Evolutionary conservation across 2,329 filamentous ascomycete species (phyloP).

Genomic region (Graphilbum ipis-grandicollis): DNA sequence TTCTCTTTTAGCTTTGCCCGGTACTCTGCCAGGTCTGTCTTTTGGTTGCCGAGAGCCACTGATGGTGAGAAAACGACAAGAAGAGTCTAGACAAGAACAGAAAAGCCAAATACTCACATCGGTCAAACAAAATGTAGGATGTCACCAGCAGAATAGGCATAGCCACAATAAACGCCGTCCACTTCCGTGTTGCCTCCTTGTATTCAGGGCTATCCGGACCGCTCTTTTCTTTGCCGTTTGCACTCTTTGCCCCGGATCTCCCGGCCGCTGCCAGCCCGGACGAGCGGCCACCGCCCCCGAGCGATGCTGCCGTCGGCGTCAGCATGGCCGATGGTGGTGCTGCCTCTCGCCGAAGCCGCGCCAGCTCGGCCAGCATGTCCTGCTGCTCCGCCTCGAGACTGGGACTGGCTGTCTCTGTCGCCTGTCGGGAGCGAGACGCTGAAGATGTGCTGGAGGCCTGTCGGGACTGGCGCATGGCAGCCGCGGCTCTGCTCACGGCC

Average conservation of each 20-base stretch:
- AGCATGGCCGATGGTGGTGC: slow-evolving; percentile 1
- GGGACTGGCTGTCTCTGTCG: background rate
- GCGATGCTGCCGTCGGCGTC: background rate
- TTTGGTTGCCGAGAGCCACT: slow-evolving; percentile 8
- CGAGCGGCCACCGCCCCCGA: background rate
- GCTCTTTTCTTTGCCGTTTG: too few species aligned
- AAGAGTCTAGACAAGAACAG: background rate
- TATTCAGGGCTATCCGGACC: slow-evolving; percentile 20
- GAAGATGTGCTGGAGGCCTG: too few species aligned
- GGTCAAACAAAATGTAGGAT: slow-evolving; percentile 34
- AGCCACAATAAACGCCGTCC: slow-evolving; percentile 29
- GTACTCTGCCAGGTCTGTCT: slow-evolving; percentile 6
- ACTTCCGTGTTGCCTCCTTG: slow-evolving; percentile 25
- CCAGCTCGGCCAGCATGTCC: slow-evolving; percentile 8
- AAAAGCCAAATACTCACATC: slow-evolving; percentile 19
- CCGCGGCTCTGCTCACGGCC: too few species aligned
- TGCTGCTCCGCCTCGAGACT: slow-evolving; percentile 4
- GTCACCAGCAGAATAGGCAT: slow-evolving; percentile 36
- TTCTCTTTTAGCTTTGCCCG: slow-evolving; percentile 5
- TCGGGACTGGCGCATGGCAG: too few species aligned
- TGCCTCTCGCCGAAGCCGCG: slow-evolving; percentile 4
- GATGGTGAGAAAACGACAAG: background rate
- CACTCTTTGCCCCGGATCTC: too few species aligned
- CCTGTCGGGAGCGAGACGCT: too few species aligned
- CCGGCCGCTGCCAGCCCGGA: slow-evolving; percentile 9